Base-by-base conservation (phyloP, 495 filamentous ascomycete genomes). In the Aspergillus steynii region DNA sequence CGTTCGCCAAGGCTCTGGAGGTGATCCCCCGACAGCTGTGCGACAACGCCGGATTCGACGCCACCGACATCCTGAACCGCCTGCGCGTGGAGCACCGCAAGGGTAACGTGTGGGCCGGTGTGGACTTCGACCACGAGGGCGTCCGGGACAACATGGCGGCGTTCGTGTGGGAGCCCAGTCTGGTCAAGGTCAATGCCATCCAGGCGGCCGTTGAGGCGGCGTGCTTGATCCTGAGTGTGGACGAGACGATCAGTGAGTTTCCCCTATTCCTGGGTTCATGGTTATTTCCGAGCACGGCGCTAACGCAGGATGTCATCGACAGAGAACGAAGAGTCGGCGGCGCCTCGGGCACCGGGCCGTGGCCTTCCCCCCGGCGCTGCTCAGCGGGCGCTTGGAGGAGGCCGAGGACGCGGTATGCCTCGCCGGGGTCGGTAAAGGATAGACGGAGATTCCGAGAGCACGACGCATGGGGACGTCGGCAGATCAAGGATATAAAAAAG, bases 1-100 rank as follows among this genome's bases (percentile, higher is more conserved):
- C 91, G 31, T 97, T 97, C 68, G 95, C 95, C 66, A 96, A 96
- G 81, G 95, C 95, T 7, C 85, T 99, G 52, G 95, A 99, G 82
- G 88, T 99, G 45, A 95, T 99, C 68, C 95, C 95, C 46, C 87
- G 95, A 58, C 95, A 98, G 76, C 82, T 99, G 60, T 98, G 95
- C 74, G 95, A 99, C 79, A 99, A 99, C 68, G 95, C 95, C 47
- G 95, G 95, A 58, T 97, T 99, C 74, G 95, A 99, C 67, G 93
- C 95, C 15, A 98, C 95, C 53, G 96, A 99, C 72, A 96, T 99
- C 61, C 85, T 99, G 51, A 99, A 96, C 77, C 87, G 89, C 55
- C 82, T 99, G 64, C 90, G 95, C 47, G 95, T 97, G 63, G 93
- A 96, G 83, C 95, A 99, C 79, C 82, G 89, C 64, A 91, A 92